Evolutionary conservation across 148 eudicot species (phyloP).

Genomic region (Fagopyrum esculentum): DNA sequence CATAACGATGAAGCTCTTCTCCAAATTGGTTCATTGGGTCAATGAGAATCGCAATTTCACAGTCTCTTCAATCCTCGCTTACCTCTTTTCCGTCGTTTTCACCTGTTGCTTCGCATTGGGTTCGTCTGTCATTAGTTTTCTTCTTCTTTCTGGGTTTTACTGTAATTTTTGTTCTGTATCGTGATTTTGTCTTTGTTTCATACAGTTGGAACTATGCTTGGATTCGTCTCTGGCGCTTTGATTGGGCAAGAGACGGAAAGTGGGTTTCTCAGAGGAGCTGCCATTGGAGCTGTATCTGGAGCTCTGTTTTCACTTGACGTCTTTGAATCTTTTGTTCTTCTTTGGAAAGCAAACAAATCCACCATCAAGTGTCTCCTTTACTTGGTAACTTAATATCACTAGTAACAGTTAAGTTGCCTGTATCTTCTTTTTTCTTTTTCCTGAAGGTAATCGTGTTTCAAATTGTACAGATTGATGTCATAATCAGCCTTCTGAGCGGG

Average conservation of each 20-base stretch:
- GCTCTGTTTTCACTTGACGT: constrained; percentile 98
- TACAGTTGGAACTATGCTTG: constrained; percentile 89
- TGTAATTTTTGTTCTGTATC: neutral
- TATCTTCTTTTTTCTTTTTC: neutral
- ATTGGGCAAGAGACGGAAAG: constrained; percentile 99
- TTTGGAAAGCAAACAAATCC: constrained; percentile 90
- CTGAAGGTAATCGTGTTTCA: constrained; percentile 7
- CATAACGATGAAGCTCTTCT: neutral
- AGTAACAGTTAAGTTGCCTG: too few species aligned
- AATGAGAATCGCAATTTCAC: constrained; percentile 44
- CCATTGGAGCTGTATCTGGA: constrained; percentile 96
- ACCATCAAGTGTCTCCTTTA: constrained; percentile 80
- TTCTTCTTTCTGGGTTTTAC: neutral
- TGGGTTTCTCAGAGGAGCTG: constrained; percentile 89
- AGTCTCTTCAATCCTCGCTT: constrained; percentile 50
- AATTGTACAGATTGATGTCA: constrained; percentile 72
- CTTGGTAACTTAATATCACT: constrained; percentile 31
- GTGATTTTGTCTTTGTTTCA: neutral
- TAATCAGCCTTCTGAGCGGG: constrained; percentile 84
- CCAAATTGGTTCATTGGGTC: constrained; percentile 40
- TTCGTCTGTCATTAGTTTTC: constrained; percentile 14
- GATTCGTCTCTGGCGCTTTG: constrained; percentile 90
- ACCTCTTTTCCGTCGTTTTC: constrained; percentile 73
- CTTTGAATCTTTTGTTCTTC: constrained; percentile 75
- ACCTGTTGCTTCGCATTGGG: constrained; percentile 89